Conservation (phyloP, 2,329 filamentous ascomycete species). For the Colletotrichum sojae region DNA sequence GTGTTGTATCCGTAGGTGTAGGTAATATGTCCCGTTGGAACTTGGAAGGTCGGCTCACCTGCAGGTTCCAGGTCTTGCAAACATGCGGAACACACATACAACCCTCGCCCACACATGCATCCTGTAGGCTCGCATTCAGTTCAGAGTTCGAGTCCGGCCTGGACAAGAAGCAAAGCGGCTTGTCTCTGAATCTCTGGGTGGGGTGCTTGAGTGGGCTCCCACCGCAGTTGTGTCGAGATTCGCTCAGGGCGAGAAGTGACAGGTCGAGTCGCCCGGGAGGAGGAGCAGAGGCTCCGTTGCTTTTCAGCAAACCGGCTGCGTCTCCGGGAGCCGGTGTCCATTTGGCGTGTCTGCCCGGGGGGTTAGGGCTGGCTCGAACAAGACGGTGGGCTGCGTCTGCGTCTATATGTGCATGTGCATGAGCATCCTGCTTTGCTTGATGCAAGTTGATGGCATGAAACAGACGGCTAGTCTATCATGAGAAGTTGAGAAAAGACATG, state of each 20-base stretch:
- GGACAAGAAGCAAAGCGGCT: slow-evolving; percentile 9
- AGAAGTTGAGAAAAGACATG: neutral
- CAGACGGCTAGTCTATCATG: slow-evolving; percentile 1
- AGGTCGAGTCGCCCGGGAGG: slow-evolving; percentile 17
- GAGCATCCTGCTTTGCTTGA: neutral
- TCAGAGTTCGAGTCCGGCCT: neutral
- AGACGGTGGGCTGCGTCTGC: slow-evolving; percentile 19
- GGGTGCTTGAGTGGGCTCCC: slow-evolving; percentile 17
- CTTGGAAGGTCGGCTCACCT: slow-evolving; percentile 12
- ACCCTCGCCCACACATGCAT: slow-evolving; percentile 12
- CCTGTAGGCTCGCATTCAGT: neutral
- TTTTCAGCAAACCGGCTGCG: slow-evolving; percentile 37
- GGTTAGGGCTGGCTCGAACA: slow-evolving; percentile 23
- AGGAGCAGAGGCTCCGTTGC: slow-evolving; percentile 3
- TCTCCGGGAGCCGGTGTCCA: slow-evolving; percentile 37
- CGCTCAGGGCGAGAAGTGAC: slow-evolving; percentile 24
- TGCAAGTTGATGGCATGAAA: slow-evolving; percentile 7
- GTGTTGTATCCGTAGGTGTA: neutral
- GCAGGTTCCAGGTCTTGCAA: slow-evolving; percentile 10
- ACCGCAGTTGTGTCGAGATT: slow-evolving; percentile 15
- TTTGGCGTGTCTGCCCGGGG: slow-evolving; percentile 30
- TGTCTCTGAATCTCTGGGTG: slow-evolving; percentile 20
- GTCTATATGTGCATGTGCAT: too few relatives aligned
- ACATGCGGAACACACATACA: slow-evolving; percentile 1
- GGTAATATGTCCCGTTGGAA: too few relatives aligned